A percentile compares a stretch with the other conserved stretches of the same genome.
These are phyloP conservation scores for Elsinoe necatrix DNA, from an alignment of 2,329 filamentous ascomycete species.

Conservation along the genomic window DNA sequence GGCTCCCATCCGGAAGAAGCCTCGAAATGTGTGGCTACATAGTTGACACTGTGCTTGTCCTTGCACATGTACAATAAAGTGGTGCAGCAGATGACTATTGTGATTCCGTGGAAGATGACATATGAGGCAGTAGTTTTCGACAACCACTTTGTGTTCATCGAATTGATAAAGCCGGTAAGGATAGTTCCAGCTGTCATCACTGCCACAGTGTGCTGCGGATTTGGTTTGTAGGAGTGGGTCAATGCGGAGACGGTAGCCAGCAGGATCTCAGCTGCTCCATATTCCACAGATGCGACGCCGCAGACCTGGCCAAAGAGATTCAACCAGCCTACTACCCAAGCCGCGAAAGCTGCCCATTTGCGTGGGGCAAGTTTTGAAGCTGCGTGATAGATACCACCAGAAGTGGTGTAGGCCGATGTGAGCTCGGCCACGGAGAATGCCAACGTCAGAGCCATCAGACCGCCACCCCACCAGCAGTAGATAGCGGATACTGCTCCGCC, in stretches of 20 bases:
- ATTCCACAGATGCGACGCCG: constrained; percentile 50
- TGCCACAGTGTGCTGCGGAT: constrained; percentile 40
- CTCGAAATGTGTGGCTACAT: constrained; percentile 49
- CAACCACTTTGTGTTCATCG: constrained; percentile 49
- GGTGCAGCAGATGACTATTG: constrained; percentile 45
- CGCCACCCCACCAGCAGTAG: constrained; percentile 51
- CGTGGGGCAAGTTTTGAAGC: constrained; percentile 46
- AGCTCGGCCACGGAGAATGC: constrained; percentile 45
- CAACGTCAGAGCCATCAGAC: constrained; percentile 41
- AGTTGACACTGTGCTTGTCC: constrained; percentile 44
- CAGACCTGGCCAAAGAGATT: constrained; percentile 43
- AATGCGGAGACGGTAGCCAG: constrained; percentile 47
- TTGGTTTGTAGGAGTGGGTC: constrained; percentile 32
- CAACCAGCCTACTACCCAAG: constrained; percentile 39
- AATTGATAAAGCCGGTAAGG: constrained; percentile 47
- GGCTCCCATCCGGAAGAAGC: constrained; percentile 47
- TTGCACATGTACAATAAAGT: constrained; percentile 44
- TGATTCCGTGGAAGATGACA: constrained; percentile 48
- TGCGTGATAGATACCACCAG: constrained; percentile 48
- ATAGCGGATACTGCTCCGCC: constrained; percentile 47
- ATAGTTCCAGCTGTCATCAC: constrained; percentile 50
- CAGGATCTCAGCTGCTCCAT: constrained; percentile 49
- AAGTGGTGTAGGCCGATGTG: constrained; percentile 51
- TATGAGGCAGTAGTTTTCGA: constrained; percentile 51
- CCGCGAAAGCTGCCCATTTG: constrained; percentile 41